Base-by-base conservation (phyloP, 306 rosid genomes). In the Medicago lupulina region DNA sequence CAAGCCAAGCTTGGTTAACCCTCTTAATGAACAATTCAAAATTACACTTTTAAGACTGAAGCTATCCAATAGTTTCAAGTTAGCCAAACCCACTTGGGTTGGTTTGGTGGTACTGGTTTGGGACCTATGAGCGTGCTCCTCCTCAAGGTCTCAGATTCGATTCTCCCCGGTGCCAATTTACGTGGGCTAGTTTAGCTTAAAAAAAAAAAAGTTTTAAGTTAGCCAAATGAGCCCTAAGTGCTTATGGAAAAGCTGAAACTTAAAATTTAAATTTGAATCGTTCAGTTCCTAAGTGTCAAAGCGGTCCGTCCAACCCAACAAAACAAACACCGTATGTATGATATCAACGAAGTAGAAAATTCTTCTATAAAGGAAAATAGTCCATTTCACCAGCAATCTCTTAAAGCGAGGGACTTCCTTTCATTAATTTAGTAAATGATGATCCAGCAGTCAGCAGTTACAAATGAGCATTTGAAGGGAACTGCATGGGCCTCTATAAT, bases 271-370 rank as follows among this genome's bases (percentile, higher is more conserved):
- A 6, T 51, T 51, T 7, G 23, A 7, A 16, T 51, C 16, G 8
- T 15, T 73, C 60, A 59, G 61, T 31, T 64, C 54, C 53, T 67
- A 47, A 21, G 17, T n/a, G 64, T 59, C 76, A 67, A 23, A 19
- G 31, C 2, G 9, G 39, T 67, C 65, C 7, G 43, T 55, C 69
- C 34, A 71, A n/a, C 51, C 51, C 2, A 46, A 15, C 15, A 46
- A 21, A 73, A 80, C 54, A 73, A 73, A 58, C 46, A 46, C 15
- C 36, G 41, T n/a, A n/a, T n/a, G n/a, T 38, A 80, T 49, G 14
- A 63, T 12, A 80, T 34, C 70, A 36, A 43, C 64, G 58, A 73
- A 44, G 71, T 31, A 74, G 13, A 47, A 46, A 46, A 44, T 57
- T 21, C 57, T 34, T 38, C 17, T 75, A 18, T 57, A 14, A 15